A percentile compares a stretch with the other conserved stretches of the same genome.
Evolutionary conservation across 768 basidiomycete genomes (phyloP).

Genomic region (Lactarius deliciosus): DNA sequence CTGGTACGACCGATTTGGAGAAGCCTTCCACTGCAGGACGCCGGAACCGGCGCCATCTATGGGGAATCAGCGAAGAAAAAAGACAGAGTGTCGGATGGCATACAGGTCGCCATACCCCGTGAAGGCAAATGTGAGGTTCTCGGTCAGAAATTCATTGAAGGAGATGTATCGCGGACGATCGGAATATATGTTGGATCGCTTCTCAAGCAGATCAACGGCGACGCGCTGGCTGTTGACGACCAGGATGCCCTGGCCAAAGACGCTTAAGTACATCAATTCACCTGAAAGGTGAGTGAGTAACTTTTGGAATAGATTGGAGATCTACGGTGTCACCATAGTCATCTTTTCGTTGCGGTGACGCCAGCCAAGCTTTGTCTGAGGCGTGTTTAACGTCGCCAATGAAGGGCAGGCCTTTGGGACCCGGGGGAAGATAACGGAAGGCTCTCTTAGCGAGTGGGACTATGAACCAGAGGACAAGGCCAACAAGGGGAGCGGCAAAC

Average conservation of each 20-base stretch:
- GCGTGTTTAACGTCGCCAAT: neutral
- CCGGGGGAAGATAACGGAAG: neutral
- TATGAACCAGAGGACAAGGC: neutral
- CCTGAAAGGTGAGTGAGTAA: too few species aligned
- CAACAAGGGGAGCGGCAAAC: neutral
- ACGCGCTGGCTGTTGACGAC: neutral
- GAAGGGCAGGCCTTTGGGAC: neutral
- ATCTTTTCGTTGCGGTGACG: too few species aligned
- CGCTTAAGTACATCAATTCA: neutral
- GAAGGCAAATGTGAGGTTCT: neutral
- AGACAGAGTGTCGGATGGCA: neutral
- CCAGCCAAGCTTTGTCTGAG: too few species aligned
- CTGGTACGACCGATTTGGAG: neutral
- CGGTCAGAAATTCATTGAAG: neutral
- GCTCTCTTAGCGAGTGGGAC: neutral
- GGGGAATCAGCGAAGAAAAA: neutral
- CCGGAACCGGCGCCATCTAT: neutral
- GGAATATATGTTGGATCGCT: neutral
- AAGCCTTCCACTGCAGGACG: neutral
- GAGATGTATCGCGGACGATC: neutral
- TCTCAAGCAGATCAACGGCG: neutral
- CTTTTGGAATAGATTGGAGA: too few species aligned
- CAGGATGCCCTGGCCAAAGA: neutral
- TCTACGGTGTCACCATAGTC: too few species aligned
- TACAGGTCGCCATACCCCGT: neutral